These are phyloP conservation scores for Stemphylium lycopersici DNA, from an alignment of 2,329 filamentous ascomycete species.

Conservation along the genomic window DNA sequence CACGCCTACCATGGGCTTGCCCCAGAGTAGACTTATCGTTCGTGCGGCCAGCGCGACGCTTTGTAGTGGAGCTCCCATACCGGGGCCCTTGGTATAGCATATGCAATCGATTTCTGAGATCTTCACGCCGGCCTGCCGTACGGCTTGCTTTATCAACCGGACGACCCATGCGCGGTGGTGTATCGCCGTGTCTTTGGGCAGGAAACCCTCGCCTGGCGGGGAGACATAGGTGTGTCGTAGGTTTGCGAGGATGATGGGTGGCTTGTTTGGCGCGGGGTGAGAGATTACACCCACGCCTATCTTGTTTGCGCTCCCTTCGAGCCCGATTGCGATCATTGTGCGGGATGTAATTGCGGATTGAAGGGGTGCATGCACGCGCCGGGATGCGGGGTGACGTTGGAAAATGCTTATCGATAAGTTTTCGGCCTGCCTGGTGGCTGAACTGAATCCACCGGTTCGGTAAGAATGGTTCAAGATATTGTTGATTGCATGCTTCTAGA, in stretches of 20 bases:
- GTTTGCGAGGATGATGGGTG: slow-evolving; percentile 77
- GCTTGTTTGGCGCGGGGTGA: slow-evolving; percentile 63
- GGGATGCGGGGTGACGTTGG: slow-evolving; percentile 31
- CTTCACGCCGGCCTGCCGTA: slow-evolving; percentile 66
- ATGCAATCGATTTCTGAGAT: slow-evolving; percentile 79
- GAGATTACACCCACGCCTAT: slow-evolving; percentile 91
- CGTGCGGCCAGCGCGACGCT: slow-evolving; percentile 85
- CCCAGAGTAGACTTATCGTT: slow-evolving; percentile 82
- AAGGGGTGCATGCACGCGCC: slow-evolving; percentile 11
- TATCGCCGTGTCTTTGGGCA: slow-evolving; percentile 92
- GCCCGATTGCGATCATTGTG: slow-evolving; percentile 70
- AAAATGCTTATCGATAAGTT: slow-evolving; percentile 28
- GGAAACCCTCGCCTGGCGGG: slow-evolving; percentile 90
- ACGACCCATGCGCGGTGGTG: slow-evolving; percentile 91
- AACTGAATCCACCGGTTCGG: background rate
- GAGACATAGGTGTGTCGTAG: slow-evolving; percentile 92
- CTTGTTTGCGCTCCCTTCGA: slow-evolving; percentile 98
- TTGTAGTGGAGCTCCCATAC: slow-evolving; percentile 93
- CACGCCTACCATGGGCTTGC: slow-evolving; percentile 86
- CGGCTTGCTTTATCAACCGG: slow-evolving; percentile 76
- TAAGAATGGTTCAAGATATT: background rate
- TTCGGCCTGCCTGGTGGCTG: slow-evolving; percentile 17
- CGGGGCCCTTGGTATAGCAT: slow-evolving; percentile 93
- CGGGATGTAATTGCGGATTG: slow-evolving; percentile 2
- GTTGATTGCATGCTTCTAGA: background rate